These are phyloP conservation scores for Coriolopsis trogii DNA, from an alignment of 1,284 basidiomycete species.

Conservation along the genomic window DNA sequence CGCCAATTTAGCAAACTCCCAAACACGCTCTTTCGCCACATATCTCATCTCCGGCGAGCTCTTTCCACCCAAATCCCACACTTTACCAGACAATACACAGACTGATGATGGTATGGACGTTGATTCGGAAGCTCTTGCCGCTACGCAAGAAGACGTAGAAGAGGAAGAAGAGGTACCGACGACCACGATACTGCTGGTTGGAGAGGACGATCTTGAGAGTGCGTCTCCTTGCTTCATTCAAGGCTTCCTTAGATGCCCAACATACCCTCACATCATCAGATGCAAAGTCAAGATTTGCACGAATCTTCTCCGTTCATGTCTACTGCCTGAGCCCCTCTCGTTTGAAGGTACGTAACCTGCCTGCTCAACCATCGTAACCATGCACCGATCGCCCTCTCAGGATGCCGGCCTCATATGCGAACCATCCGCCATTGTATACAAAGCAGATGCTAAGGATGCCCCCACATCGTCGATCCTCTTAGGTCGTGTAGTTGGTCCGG, in stretches of 20 bases:
- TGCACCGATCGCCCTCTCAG: conserved; percentile 35
- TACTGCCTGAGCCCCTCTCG: conserved; percentile 68
- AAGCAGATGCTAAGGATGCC: conserved; percentile 50
- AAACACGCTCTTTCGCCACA: conserved; percentile 58
- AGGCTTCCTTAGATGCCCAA: neutral
- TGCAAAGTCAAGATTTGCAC: conserved; percentile 50
- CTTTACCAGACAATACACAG: conserved; percentile 9
- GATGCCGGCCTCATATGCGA: conserved; percentile 61
- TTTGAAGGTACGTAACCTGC: conserved; percentile 51
- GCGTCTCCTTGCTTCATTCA: conserved; percentile 25
- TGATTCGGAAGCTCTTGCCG: conserved; percentile 35
- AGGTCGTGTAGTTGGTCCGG: conserved; percentile 51
- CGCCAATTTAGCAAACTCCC: conserved; percentile 40
- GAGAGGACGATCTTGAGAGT: conserved; percentile 65
- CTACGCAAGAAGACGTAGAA: conserved; percentile 23
- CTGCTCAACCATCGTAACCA: neutral
- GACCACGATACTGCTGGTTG: conserved; percentile 53
- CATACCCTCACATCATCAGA: conserved; percentile 41
- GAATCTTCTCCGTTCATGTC: conserved; percentile 56
- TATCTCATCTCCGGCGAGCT: conserved; percentile 65
- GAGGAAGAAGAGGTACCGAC: conserved; percentile 42
- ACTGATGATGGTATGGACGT: conserved; percentile 47
- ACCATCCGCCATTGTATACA: conserved; percentile 50
- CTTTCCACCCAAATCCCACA: conserved; percentile 14
- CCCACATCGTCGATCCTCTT: conserved; percentile 44